phyloP scores from a whole-genome alignment of 805 yeast species.

The Candida andamanensis region DNA sequence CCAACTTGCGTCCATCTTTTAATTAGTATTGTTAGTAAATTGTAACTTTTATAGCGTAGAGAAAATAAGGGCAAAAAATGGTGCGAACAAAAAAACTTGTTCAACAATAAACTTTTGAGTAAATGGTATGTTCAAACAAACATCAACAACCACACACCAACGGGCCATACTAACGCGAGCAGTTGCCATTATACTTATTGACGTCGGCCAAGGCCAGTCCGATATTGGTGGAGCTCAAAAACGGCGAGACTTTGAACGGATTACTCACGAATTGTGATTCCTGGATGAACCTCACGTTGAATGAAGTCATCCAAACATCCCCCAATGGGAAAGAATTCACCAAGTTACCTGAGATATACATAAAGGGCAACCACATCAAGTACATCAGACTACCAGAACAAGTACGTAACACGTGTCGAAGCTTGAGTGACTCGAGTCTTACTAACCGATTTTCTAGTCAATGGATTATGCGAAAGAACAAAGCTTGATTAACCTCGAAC shows the following conservation, averaged over 20 bases:
- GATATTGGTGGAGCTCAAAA: constrained; percentile 82
- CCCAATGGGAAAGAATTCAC: constrained; percentile 56
- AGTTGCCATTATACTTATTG: constrained; percentile 88
- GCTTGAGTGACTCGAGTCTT: constrained; percentile 3
- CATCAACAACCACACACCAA: background rate
- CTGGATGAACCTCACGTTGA: constrained; percentile 90
- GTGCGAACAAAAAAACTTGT: no score
- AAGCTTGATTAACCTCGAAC: constrained; percentile 46
- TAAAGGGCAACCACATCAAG: constrained; percentile 82
- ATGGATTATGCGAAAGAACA: constrained; percentile 74
- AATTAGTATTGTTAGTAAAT: background rate
- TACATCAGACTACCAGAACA: constrained; percentile 69
- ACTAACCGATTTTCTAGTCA: constrained; percentile 25
- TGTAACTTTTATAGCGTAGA: no score
- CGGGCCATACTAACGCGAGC: constrained; percentile 8
- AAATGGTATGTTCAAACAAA: constrained; percentile 1
- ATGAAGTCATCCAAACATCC: constrained; percentile 66
- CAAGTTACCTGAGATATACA: constrained; percentile 68
- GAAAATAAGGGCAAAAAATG: no score
- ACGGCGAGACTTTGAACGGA: constrained; percentile 87
- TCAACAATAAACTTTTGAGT: background rate
- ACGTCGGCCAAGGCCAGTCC: constrained; percentile 89
- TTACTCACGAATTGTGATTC: constrained; percentile 80
- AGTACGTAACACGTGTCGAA: constrained; percentile 6
- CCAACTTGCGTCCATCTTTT: background rate